These are phyloP conservation scores for Huiozyma naganishii DNA, from an alignment of 805 yeast species.

Conservation along the genomic window DNA sequence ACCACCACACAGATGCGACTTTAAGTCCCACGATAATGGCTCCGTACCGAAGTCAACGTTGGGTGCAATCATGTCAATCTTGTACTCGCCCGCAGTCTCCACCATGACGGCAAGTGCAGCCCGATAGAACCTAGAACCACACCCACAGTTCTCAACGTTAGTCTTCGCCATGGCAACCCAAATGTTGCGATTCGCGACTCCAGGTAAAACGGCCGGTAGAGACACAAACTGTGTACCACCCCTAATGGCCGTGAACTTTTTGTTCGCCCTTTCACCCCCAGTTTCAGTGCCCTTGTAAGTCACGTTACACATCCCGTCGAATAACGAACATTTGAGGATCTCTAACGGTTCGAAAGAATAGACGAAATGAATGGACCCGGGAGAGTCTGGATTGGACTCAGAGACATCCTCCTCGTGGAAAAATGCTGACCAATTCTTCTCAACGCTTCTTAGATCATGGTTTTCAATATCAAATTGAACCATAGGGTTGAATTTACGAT, in stretches of 20 bases:
- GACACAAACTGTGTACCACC: conserved; percentile 12
- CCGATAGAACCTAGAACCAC: conserved; percentile 11
- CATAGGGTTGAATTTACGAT: conserved; percentile 8
- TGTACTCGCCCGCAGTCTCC: conserved; percentile 7
- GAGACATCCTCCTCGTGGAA: conserved; percentile 2
- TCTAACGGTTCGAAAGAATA: conserved; percentile 10
- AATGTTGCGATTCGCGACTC: conserved; percentile 8
- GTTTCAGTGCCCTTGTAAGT: conserved; percentile 6
- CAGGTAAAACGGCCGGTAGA: conserved; percentile 7
- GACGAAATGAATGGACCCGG: conserved; percentile 10
- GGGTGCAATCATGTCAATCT: conserved; percentile 12
- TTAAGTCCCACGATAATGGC: conserved; percentile 10
- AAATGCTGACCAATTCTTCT: conserved; percentile 13
- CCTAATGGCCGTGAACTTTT: neutral
- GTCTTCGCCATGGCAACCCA: conserved; percentile 17
- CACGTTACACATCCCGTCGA: conserved; percentile 8
- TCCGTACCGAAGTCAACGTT: conserved; percentile 9
- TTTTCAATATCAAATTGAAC: conserved; percentile 3
- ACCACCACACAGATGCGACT: conserved; percentile 8
- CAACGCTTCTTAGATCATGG: conserved; percentile 3
- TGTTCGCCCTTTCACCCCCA: neutral
- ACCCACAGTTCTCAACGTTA: conserved; percentile 11
- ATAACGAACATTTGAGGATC: conserved; percentile 9
- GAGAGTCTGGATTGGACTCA: conserved; percentile 11
- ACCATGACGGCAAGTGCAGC: conserved; percentile 9